Evolutionary conservation across 495 filamentous ascomycete species (phyloP).

Genomic region (Trichocladium uniseriatum): DNA sequence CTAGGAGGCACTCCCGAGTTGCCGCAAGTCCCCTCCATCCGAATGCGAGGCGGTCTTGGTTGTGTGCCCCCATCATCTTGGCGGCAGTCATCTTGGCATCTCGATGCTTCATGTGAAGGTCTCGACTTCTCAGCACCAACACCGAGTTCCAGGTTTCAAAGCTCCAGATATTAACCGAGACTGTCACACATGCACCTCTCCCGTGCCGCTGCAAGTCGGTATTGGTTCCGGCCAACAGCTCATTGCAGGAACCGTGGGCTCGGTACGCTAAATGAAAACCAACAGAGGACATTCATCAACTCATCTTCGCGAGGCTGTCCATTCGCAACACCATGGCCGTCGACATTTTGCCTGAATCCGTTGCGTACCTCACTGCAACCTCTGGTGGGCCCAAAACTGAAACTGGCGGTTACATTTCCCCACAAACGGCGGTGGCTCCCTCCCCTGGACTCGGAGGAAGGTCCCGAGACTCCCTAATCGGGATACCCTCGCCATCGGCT

Average conservation of each 20-base stretch:
- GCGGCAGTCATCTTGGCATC: too few relatives aligned
- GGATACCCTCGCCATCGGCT: background rate
- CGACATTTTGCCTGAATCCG: conserved; percentile 14
- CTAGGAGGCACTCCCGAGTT: too few relatives aligned
- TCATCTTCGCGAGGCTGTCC: background rate
- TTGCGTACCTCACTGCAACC: background rate
- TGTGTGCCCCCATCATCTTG: too few relatives aligned
- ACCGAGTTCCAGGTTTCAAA: too few relatives aligned
- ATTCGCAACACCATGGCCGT: background rate
- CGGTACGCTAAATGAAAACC: conserved; percentile 10
- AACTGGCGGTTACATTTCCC: conserved; percentile 15
- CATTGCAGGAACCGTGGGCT: conserved; percentile 19
- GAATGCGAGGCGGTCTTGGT: too few relatives aligned
- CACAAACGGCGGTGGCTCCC: background rate
- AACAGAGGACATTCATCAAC: background rate
- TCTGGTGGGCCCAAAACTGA: background rate
- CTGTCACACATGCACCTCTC: too few relatives aligned
- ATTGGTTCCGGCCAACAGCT: conserved; percentile 10
- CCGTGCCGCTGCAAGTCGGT: conserved; percentile 16
- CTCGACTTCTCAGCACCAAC: too few relatives aligned
- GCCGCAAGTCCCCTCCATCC: too few relatives aligned
- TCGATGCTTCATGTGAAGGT: too few relatives aligned
- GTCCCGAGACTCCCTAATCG: conserved; percentile 5
- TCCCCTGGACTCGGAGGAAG: conserved; percentile 10
- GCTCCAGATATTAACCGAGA: too few relatives aligned